phyloP scores from a whole-genome alignment of 177 flowering plant species.

The Viscum album region DNA sequence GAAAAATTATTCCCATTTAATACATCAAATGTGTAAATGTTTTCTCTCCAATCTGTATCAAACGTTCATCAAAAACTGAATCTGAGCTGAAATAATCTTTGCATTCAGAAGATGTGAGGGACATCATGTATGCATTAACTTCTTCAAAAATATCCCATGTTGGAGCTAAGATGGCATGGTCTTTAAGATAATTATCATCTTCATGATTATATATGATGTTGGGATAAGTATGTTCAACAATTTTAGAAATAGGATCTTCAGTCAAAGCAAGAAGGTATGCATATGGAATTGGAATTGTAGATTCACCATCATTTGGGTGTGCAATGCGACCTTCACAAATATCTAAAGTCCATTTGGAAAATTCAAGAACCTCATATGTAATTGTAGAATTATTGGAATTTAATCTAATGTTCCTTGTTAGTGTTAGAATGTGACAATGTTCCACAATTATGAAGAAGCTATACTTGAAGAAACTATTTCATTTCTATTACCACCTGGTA shows the following conservation, averaged over 20 bases:
- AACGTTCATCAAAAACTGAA: too few species aligned
- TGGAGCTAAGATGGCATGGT: conserved; percentile 7
- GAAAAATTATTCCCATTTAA: background rate
- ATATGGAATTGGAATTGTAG: background rate
- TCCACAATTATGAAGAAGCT: too few species aligned
- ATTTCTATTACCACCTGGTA: too few species aligned
- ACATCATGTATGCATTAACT: conserved; percentile 1
- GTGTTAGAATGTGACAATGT: background rate
- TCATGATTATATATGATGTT: background rate
- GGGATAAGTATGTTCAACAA: background rate
- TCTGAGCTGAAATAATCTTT: too few species aligned
- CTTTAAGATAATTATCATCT: background rate
- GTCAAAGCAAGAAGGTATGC: background rate
- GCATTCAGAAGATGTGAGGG: background rate
- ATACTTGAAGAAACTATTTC: too few species aligned
- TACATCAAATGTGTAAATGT: background rate
- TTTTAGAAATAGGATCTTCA: background rate
- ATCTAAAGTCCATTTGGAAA: background rate
- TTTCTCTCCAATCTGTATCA: too few species aligned
- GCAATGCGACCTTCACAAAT: background rate
- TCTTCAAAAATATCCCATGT: background rate
- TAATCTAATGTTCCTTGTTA: background rate
- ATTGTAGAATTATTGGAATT: too few species aligned
- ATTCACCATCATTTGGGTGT: background rate
- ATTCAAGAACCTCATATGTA: background rate